Conservation (phyloP, 805 yeast species). For the Gaillardinia entomophila region DNA sequence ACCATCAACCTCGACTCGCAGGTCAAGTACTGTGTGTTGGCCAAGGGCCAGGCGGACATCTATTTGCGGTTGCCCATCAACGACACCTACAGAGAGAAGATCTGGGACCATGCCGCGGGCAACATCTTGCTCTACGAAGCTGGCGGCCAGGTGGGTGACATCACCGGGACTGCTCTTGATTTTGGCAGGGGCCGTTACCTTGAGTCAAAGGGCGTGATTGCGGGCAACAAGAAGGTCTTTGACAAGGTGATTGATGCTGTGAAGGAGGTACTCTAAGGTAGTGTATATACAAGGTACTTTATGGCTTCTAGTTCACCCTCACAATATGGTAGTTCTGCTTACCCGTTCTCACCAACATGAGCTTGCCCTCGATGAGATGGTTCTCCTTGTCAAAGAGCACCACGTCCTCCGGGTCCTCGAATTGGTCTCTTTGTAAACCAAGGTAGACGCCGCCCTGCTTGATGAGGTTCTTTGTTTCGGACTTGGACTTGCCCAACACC, state of each 20-base stretch:
- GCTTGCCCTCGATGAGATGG: slow-evolving; percentile 51
- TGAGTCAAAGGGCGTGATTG: slow-evolving; percentile 87
- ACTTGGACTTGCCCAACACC: slow-evolving; percentile 43
- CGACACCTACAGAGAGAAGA: slow-evolving; percentile 77
- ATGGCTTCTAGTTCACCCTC: slow-evolving; percentile 6
- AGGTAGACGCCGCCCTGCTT: slow-evolving; percentile 67
- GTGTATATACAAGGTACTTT: slow-evolving; percentile 2
- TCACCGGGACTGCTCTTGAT: slow-evolving; percentile 66
- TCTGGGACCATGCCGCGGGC: slow-evolving; percentile 99
- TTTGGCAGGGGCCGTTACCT: slow-evolving; percentile 84
- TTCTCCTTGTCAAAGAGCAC: slow-evolving; percentile 41
- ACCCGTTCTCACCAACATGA: slow-evolving; percentile 69
- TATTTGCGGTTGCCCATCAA: slow-evolving; percentile 84
- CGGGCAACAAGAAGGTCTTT: slow-evolving; percentile 54
- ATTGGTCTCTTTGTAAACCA: slow-evolving; percentile 55
- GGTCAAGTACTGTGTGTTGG: slow-evolving; percentile 88
- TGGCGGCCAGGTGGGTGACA: slow-evolving; percentile 88
- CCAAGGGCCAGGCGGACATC: slow-evolving; percentile 88
- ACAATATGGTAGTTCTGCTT: slow-evolving; percentile 61
- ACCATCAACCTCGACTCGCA: slow-evolving; percentile 88
- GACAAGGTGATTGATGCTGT: slow-evolving; percentile 46
- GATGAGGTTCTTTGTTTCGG: slow-evolving; percentile 58
- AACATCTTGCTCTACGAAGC: slow-evolving; percentile 79
- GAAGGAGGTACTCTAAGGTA: slow-evolving; percentile 13
- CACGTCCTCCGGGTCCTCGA: slow-evolving; percentile 42